These are phyloP conservation scores for Ophiostoma pallidulum DNA, from an alignment of 2,329 filamentous ascomycete genomes.

Conservation along the genomic window DNA sequence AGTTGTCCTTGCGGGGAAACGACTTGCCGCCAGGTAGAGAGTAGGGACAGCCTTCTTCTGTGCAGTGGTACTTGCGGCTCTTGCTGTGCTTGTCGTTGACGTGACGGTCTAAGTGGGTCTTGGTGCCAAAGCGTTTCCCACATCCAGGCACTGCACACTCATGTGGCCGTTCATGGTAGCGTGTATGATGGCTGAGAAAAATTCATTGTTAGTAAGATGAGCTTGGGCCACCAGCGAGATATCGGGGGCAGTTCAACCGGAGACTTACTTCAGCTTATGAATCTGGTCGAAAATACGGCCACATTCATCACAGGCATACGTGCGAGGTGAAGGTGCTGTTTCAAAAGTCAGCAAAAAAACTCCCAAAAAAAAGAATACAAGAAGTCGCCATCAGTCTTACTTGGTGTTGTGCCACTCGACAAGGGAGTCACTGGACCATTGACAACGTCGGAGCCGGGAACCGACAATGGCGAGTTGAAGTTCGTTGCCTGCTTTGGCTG, in stretches of 20 bases:
- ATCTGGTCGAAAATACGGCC: conserved; percentile 44
- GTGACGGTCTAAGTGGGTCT: conserved; percentile 52
- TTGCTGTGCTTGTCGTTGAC: conserved; percentile 54
- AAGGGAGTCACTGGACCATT: conserved; percentile 31
- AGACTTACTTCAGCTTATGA: conserved; percentile 48
- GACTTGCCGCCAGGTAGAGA: conserved; percentile 48
- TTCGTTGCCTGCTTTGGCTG: conserved; percentile 26
- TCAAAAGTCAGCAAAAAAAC: conserved; percentile 8
- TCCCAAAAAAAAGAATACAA: conserved; percentile 14
- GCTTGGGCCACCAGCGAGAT: background rate
- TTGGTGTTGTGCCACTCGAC: conserved; percentile 21
- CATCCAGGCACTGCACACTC: conserved; percentile 35
- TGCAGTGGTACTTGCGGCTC: conserved; percentile 51
- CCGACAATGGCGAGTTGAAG: conserved; percentile 36
- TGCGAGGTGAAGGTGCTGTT: conserved; percentile 19
- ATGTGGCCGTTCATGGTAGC: conserved; percentile 50
- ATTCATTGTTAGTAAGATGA: background rate
- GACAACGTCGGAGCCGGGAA: conserved; percentile 17
- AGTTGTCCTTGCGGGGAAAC: conserved; percentile 54
- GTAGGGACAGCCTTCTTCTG: conserved; percentile 43
- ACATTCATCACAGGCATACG: conserved; percentile 33
- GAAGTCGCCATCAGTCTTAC: background rate
- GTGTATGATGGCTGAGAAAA: conserved; percentile 42
- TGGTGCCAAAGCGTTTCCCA: conserved; percentile 49
- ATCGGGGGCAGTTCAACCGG: background rate